Conservation (phyloP, 2,329 filamentous ascomycete species). For the Colletotrichum sp. region DNA sequence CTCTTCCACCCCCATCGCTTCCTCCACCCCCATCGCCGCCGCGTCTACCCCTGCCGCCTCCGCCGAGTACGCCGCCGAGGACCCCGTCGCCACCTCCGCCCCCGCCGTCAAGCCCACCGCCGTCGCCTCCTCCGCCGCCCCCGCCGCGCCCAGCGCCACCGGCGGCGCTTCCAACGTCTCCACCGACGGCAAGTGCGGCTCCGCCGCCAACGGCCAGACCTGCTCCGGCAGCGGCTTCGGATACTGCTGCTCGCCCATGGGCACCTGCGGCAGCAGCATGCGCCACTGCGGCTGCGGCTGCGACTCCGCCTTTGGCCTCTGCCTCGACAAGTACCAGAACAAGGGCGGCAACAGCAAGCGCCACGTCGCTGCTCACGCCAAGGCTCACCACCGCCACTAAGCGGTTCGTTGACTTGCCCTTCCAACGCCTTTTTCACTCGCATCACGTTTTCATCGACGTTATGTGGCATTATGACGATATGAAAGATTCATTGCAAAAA, state of each 20-base stretch:
- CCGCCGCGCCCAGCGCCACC: background rate
- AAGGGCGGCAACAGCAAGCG: background rate
- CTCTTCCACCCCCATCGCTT: background rate
- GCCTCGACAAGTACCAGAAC: constrained; percentile 24
- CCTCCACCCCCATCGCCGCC: background rate
- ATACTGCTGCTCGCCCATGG: constrained; percentile 45
- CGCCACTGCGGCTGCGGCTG: constrained; percentile 41
- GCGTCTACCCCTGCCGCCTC: background rate
- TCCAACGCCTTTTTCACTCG: background rate
- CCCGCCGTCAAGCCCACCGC: background rate
- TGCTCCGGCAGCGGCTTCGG: constrained; percentile 46
- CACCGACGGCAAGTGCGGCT: constrained; percentile 43
- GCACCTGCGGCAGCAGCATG: constrained; percentile 41
- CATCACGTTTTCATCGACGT: background rate
- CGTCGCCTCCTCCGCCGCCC: background rate
- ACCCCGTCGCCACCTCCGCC: background rate
- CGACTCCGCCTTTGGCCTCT: constrained; percentile 38
- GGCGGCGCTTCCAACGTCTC: constrained; percentile 33
- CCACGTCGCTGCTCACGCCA: background rate
- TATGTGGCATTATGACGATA: constrained; percentile 1
- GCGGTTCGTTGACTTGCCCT: background rate
- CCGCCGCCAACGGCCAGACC: constrained; percentile 39
- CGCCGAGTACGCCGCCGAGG: background rate
- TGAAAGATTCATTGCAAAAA: background rate
- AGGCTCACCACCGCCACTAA: background rate